Base-by-base conservation (phyloP, 176 grass and related monocot genomes). In the Juncus inflexus region DNA sequence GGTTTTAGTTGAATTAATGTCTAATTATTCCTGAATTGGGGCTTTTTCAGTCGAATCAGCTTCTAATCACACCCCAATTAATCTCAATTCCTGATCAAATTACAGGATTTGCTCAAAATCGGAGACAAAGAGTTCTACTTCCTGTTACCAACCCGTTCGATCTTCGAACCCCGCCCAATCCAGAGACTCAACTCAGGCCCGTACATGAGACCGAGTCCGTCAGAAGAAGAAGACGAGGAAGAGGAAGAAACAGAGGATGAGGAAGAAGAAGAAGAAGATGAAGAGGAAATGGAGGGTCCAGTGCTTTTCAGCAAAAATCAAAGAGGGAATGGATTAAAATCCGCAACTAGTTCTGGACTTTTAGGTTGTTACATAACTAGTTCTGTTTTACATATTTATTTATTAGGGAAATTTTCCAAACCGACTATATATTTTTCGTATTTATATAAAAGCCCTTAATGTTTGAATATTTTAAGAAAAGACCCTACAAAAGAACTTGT, bases 41-140 rank as follows among this genome's bases (percentile, higher is more conserved):
- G 43, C 1, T 47, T 47, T 47, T 47, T 9, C 9, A 9, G 43
- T 47, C 43, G 43, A 47, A 47, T 47, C 9, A 47, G 43, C 43
- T 47, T 1, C 43, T 47, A 6, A 47, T 47, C 43, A 1, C 4
- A 47, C 43, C 43, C 43, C 4, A 47, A 47, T 47, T 9, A 47
- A 9, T 47, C 9, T 47, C 9, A 47, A 47, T 47, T 47, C 9
- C 4, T 47, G 6, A 6, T 71, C 39, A 19, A 59, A 71, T 71
- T 58, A 15, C 58, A 71, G 80, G 90, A 95, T 74, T 83, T 95
- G 52, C 83, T 95, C 15, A 86, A 95, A 84, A 95, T 87, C 64
- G 90, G 90, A 2, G 86, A 95, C 43, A 65, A 80, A 14, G 80
- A 84, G 74, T 95, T 95, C 76, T 95, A 95, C 73, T 95, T 95